phyloP scores from a whole-genome alignment of 495 filamentous ascomycete genomes.

The Annulohypoxylon bovei region DNA sequence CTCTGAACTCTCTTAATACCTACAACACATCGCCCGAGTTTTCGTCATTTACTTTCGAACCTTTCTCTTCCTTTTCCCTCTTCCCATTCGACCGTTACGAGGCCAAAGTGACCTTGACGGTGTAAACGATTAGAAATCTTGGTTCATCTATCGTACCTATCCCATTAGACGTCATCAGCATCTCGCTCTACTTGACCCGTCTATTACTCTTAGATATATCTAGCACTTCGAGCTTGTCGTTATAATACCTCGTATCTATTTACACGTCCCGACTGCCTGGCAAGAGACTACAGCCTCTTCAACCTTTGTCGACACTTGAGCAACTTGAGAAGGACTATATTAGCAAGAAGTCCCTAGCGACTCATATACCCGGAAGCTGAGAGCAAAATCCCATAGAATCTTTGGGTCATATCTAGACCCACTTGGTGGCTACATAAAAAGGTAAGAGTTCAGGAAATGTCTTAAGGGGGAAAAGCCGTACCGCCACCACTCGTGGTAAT shows the following conservation, averaged over 20 bases:
- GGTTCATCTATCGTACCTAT: conserved; percentile 21
- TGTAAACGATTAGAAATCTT: conserved; percentile 26
- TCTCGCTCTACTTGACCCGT: conserved; percentile 1
- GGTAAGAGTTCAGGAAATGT: conserved; percentile 34
- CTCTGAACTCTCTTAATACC: conserved; percentile 42
- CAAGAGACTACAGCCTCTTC: not conserved
- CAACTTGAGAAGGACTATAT: conserved; percentile 17
- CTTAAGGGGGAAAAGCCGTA: conserved; percentile 18
- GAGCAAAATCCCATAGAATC: conserved; percentile 12
- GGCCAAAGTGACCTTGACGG: conserved; percentile 12
- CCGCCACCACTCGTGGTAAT: conserved; percentile 27
- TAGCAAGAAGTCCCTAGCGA: conserved; percentile 24
- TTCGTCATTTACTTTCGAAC: conserved; percentile 36
- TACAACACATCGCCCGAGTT: conserved; percentile 39
- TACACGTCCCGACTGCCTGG: not conserved
- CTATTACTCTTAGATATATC: conserved; percentile 7
- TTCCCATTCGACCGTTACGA: conserved; percentile 34
- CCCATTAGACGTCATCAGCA: conserved; percentile 17
- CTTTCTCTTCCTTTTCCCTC: conserved; percentile 28
- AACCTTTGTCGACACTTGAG: not conserved
- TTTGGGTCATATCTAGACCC: conserved; percentile 32
- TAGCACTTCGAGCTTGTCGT: not conserved
- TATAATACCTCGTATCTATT: not conserved
- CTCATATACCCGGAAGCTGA: conserved; percentile 13
- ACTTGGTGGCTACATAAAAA: conserved; percentile 29